Conservation (phyloP, 2,329 filamentous ascomycete species). For the Seiridium cupressi region DNA sequence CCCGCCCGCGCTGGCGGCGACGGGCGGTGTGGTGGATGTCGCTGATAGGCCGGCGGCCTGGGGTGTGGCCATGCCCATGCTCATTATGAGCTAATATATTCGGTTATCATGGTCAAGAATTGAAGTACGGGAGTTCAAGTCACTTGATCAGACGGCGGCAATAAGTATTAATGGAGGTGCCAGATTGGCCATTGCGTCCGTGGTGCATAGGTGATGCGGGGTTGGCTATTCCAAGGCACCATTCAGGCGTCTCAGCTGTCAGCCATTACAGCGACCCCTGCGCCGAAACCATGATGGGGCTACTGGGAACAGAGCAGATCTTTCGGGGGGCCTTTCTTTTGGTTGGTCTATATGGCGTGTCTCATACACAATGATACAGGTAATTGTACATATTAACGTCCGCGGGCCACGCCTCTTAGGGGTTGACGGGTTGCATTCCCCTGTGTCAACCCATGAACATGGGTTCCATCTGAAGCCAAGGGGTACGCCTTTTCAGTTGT, state of each 20-base stretch:
- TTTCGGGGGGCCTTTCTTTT: not conserved
- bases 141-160: not conserved
- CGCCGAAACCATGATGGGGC: not conserved
- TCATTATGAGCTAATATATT: not conserved
- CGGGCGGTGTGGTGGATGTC: not conserved
- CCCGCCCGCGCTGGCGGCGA: not conserved
- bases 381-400: constrained; percentile 6
- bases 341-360: constrained; percentile 5
- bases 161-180: constrained; percentile 2
- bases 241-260: not conserved
- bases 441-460: not conserved
- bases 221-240: not conserved
- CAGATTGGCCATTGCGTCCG: not conserved
- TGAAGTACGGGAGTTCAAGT: not conserved
- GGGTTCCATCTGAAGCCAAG: not conserved
- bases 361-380: constrained; percentile 7
- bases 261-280: not conserved
- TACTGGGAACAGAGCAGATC: not conserved
- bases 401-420: not conserved
- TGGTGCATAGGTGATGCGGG: not conserved
- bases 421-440: not conserved
- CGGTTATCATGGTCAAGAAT: not conserved
- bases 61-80: constrained; percentile 5
- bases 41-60: not conserved
- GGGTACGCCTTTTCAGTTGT: no score